Evolutionary conservation across 106 monocot species (phyloP), one percentile per base, ranked within the genome.

Genomic region (Dioscorea dumetorum): DNA sequence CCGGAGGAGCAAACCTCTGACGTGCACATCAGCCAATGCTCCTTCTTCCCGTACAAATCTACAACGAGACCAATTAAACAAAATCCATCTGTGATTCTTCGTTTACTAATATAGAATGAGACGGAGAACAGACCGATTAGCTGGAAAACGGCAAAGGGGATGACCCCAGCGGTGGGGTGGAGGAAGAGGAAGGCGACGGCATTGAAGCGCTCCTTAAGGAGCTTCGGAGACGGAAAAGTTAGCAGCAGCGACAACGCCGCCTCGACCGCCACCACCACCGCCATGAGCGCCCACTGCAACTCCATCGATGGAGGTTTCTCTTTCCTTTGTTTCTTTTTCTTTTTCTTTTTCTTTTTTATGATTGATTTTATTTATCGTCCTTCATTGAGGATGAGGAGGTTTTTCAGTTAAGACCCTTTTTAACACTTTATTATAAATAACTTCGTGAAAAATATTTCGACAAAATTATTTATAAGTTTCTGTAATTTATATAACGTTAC

Each of bases 81-180:
- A 13, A 57, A 6, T 23, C 19, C 4, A 22, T 6, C 49, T 60
- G 2, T 18, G 54, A 54, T 15, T 19, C 54, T 54, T 19, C 54
- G 54, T 12, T 28, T 28, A 28, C 28, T 35, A 41, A 32, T 18
- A 49, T 21, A 54, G 9, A 61, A 23, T 11, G 35, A 64, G 22
- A 63, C n/a, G 19, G 68, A 52, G 32, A 8, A 48, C 41, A 0
- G 48, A 94, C 95, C 95, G 9, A 95, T 24, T 58, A 95, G 77
- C 64, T 91, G 88, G 77, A 95, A 95, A 19, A 58, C 83, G 20
- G 88, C 83, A 76, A 95, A 95, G 62, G 85, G 85, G 57, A 95
- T 19, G 32, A 91, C 32, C 58, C 74, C 67, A 64, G 91, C 68
- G 74, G 78, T 71, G 7, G 95, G 95, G 75, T 88, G 95, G n/a